Evolutionary conservation across 83 land plant species (phyloP).

Genomic region (Diphasiastrum complanatum): DNA sequence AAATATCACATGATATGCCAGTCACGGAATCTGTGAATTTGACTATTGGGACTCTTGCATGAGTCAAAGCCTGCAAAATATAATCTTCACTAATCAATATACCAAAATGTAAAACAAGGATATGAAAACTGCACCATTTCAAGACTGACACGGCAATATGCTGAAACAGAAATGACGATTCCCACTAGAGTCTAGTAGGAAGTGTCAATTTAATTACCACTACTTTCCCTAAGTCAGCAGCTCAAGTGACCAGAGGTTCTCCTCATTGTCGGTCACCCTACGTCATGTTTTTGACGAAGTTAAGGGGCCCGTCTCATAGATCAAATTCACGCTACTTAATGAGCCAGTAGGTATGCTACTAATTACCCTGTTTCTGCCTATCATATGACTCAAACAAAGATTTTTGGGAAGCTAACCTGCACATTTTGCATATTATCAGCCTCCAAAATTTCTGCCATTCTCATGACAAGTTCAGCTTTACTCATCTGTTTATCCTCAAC

Average conservation of each 20-base stretch:
- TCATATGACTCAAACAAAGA: conserved; percentile 2
- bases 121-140: too few species aligned
- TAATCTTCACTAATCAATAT: background rate
- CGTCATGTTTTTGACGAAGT: conserved; percentile 1
- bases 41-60: conserved; percentile 97
- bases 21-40: conserved; percentile 89
- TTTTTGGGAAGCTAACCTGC: conserved; percentile 77
- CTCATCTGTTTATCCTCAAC: conserved; percentile 45
- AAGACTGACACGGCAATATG: too few species aligned
- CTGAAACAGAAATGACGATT: too few species aligned
- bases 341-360: too few species aligned
- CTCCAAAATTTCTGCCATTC: conserved; percentile 69
- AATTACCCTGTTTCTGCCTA: too few species aligned
- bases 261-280: too few species aligned
- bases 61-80: conserved; percentile 67
- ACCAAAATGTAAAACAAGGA: background rate
- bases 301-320: background rate
- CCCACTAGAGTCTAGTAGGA: too few species aligned
- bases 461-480: conserved; percentile 73
- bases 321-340: background rate
- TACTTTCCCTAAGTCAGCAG: too few species aligned
- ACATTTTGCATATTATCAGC: conserved; percentile 74
- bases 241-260: too few species aligned
- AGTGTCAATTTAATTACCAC: too few species aligned
- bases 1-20: conserved; percentile 87